Conservation (phyloP, 1,284 basidiomycete species). For the Phaffia rhodozyma region DNA sequence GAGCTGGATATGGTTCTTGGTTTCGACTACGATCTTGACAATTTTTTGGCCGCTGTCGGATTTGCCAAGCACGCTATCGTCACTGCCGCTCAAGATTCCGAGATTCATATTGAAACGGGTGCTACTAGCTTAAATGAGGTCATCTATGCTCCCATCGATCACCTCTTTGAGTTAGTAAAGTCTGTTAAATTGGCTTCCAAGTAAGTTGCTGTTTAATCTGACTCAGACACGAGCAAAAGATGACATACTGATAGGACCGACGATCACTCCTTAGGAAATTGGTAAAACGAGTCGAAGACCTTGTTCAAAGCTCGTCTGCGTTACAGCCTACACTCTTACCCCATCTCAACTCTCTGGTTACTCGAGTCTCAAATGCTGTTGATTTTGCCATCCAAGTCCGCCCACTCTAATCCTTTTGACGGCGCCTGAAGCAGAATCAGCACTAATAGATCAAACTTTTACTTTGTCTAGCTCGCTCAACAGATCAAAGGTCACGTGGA, state of each 20-base stretch:
- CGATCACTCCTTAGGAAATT: slow-evolving; percentile 52
- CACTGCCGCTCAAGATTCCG: slow-evolving; percentile 60
- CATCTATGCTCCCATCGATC: slow-evolving; percentile 68
- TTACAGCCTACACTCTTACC: slow-evolving; percentile 57
- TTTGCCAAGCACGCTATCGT: slow-evolving; percentile 74
- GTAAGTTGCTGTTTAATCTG: slow-evolving; percentile 39
- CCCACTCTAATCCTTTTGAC: slow-evolving; percentile 8
- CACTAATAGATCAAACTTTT: background rate
- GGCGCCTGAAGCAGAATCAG: background rate
- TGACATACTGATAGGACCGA: background rate
- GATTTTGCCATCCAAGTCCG: slow-evolving; percentile 77
- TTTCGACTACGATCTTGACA: slow-evolving; percentile 81
- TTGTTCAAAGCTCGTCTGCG: slow-evolving; percentile 56
- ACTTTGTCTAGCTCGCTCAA: slow-evolving; percentile 56
- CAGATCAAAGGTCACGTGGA: slow-evolving; percentile 65
- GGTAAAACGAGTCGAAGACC: slow-evolving; percentile 65
- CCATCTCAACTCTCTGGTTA: slow-evolving; percentile 57
- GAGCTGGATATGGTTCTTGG: slow-evolving; percentile 68
- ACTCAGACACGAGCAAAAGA: background rate
- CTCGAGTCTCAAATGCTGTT: slow-evolving; percentile 63
- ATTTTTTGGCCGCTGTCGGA: slow-evolving; percentile 77
- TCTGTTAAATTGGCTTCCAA: slow-evolving; percentile 65
- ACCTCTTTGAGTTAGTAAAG: slow-evolving; percentile 65
- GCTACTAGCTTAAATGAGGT: slow-evolving; percentile 58
- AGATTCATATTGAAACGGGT: slow-evolving; percentile 57